A percentile compares a stretch with the other conserved stretches of the same genome.
These are phyloP conservation scores for Striga asiatica DNA, from an alignment of 257 asterid species.

Conservation along the genomic window DNA sequence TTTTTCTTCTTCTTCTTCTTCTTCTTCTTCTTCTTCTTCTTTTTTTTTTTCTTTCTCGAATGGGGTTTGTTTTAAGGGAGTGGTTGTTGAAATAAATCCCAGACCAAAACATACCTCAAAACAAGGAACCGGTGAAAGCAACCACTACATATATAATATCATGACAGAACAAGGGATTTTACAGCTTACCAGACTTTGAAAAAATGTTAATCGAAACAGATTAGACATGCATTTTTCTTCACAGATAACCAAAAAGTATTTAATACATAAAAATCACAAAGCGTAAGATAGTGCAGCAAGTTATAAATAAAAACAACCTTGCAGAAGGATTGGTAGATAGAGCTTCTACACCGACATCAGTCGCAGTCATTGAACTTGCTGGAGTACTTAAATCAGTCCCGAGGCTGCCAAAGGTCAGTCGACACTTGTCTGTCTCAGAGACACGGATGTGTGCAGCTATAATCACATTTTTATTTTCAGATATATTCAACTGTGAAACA, in stretches of 20 bases:
- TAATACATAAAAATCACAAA: background rate
- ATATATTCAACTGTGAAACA: conserved; percentile 32
- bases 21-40: background rate
- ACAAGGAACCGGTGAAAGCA: background rate
- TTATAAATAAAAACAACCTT: conserved; percentile 35
- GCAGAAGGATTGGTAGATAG: conserved; percentile 35
- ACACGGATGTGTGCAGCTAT: conserved; percentile 89
- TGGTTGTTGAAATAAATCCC: too few species aligned
- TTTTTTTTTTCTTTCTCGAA: too few species aligned
- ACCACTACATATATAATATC: background rate
- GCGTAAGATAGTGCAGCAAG: background rate
- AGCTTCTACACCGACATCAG: conserved; percentile 36
- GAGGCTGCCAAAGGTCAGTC: conserved; percentile 84
- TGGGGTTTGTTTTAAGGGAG: too few species aligned
- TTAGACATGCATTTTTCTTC: background rate
- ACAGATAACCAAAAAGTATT: background rate
- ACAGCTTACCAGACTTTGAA: too few species aligned
- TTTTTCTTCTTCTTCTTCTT: background rate
- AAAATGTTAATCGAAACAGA: background rate
- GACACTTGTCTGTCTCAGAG: conserved; percentile 71
- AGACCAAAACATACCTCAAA: background rate
- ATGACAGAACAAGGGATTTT: background rate
- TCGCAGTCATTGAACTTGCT: conserved; percentile 19
- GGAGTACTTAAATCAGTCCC: conserved; percentile 45
- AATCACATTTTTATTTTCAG: conserved; percentile 72